Conservation (phyloP, 768 basidiomycete genomes). For the Podaxis sp. region DNA sequence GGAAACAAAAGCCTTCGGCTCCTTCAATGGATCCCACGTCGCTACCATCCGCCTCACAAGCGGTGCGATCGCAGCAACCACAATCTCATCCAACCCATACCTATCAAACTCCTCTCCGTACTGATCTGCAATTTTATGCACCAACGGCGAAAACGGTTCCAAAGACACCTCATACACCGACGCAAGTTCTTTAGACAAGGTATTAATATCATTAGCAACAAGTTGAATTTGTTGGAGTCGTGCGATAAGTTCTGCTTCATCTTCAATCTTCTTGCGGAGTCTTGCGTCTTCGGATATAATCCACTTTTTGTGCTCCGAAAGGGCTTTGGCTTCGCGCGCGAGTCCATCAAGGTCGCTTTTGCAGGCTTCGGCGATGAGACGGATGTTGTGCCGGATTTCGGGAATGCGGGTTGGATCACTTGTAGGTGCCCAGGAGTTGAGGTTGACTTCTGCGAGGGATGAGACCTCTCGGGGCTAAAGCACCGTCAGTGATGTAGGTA, state of each 20-base stretch:
- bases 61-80: conserved; percentile 90
- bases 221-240: conserved; percentile 77
- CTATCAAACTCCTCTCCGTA: conserved; percentile 73
- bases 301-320: conserved; percentile 79
- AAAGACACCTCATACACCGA: conserved; percentile 71
- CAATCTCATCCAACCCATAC: conserved; percentile 85
- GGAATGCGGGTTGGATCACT: conserved; percentile 88
- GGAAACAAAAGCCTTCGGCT: conserved; percentile 64
- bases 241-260: conserved; percentile 77
- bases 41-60: conserved; percentile 70
- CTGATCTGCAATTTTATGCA: conserved; percentile 70
- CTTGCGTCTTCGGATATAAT: conserved; percentile 69
- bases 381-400: conserved; percentile 95
- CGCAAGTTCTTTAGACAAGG: conserved; percentile 62
- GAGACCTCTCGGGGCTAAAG: conserved; percentile 81
- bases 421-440: conserved; percentile 83
- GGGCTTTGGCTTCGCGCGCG: conserved; percentile 83
- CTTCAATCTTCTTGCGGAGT: conserved; percentile 65
- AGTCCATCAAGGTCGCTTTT: conserved; percentile 86
- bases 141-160: conserved; percentile 68
- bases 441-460: conserved; percentile 76
- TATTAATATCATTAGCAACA: conserved; percentile 69
- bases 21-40: conserved; percentile 81
- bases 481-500: conserved; percentile 10
- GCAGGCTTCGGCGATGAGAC: conserved; percentile 80